Percentiles rank a stretch among this genome's conserved stretches.
phyloP scores from a whole-genome alignment of 2,329 filamentous ascomycete species.

The Pochonia chlamydosporia region DNA sequence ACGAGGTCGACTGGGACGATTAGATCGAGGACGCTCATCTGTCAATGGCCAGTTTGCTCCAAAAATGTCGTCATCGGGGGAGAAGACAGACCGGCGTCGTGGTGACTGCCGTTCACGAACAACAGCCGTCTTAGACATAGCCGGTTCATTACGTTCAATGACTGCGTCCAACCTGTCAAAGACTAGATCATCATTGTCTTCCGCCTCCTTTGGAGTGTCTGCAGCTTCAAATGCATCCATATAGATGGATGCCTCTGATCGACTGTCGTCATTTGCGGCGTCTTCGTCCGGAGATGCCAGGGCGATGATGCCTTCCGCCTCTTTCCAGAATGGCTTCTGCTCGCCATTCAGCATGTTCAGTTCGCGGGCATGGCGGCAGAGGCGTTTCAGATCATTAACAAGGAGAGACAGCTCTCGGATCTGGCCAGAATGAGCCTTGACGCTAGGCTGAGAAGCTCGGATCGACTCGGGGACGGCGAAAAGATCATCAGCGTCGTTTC shows the following conservation, averaged over 20 bases:
- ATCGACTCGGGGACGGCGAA: slow-evolving; percentile 64
- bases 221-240: slow-evolving; percentile 34
- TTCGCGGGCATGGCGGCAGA: slow-evolving; percentile 64
- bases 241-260: slow-evolving; percentile 32
- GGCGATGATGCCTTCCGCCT: slow-evolving; percentile 82
- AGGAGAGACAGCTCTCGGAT: slow-evolving; percentile 74
- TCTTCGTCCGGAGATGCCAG: slow-evolving; percentile 67
- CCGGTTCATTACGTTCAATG: slow-evolving; percentile 35
- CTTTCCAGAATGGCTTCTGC: slow-evolving; percentile 62
- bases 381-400: slow-evolving; percentile 76
- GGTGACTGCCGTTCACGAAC: slow-evolving; percentile 47
- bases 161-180: slow-evolving; percentile 38
- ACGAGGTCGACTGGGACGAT: slow-evolving; percentile 35
- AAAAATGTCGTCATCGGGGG: slow-evolving; percentile 62
- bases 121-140: slow-evolving; percentile 44
- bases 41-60: slow-evolving; percentile 42
- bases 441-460: slow-evolving; percentile 73
- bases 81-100: slow-evolving; percentile 56
- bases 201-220: slow-evolving; percentile 37
- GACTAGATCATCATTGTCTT: slow-evolving; percentile 33
- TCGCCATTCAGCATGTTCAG: slow-evolving; percentile 59
- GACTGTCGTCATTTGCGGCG: slow-evolving; percentile 30
- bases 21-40: slow-evolving; percentile 29
- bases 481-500: slow-evolving; percentile 24
- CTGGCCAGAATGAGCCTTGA: slow-evolving; percentile 78